phyloP scores from a whole-genome alignment of 1,139 yeast genomes.

The Saccharomyces hybrid region DNA sequence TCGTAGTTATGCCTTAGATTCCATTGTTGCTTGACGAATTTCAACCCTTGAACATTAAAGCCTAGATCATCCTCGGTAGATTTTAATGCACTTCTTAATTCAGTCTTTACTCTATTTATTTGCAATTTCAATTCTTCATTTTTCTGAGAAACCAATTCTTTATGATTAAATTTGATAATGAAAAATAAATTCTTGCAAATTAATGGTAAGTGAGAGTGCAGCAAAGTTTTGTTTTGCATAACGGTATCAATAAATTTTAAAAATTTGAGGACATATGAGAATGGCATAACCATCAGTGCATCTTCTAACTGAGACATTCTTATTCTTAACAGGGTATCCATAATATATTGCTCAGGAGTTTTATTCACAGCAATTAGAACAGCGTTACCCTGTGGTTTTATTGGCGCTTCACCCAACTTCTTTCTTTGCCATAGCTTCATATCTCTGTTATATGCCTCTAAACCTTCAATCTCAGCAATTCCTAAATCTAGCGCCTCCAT shows the following conservation, averaged over 20 bases:
- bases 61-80: conserved; percentile 58
- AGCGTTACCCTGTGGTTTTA: conserved; percentile 59
- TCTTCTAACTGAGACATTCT: conserved; percentile 85
- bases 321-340: conserved; percentile 61
- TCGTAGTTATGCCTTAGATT: conserved; percentile 62
- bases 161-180: conserved; percentile 62
- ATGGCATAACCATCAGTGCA: conserved; percentile 83
- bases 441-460: conserved; percentile 40
- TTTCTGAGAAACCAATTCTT: conserved; percentile 62
- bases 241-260: conserved; percentile 69
- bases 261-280: conserved; percentile 68
- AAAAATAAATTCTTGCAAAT: conserved; percentile 72
- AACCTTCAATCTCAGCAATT: conserved; percentile 56
- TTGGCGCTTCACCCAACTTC: conserved; percentile 40
- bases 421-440: conserved; percentile 36
- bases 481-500: conserved; percentile 92
- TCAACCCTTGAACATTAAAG: conserved; percentile 80
- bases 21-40: conserved; percentile 73
- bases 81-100: conserved; percentile 48
- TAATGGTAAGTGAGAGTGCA: conserved; percentile 46
- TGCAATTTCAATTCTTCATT: conserved; percentile 56
- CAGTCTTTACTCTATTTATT: conserved; percentile 49
- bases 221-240: conserved; percentile 46
- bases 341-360: conserved; percentile 70
- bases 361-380: conserved; percentile 63